Evolutionary conservation across 2,329 filamentous ascomycete species (phyloP).

Genomic region (Epichloe coenophiala): DNA sequence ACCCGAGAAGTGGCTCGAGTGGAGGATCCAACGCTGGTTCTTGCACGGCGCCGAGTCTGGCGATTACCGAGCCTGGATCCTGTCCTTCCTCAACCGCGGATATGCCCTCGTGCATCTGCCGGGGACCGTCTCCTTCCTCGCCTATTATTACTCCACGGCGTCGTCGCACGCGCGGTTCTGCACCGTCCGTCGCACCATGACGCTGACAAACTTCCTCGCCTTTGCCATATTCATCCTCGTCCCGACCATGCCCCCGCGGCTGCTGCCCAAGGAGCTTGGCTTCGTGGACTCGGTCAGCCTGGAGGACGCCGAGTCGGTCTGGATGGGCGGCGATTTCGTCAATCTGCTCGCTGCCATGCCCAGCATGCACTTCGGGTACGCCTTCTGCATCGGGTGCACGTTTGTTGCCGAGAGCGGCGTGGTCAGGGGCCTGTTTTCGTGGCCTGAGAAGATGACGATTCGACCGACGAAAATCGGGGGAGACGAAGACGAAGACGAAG

Average conservation of each 20-base stretch:
- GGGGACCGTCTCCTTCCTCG: conserved; percentile 50
- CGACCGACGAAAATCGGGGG: not conserved
- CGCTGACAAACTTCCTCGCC: conserved; percentile 40
- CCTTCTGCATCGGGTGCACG: conserved; percentile 37
- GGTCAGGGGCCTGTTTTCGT: conserved; percentile 21
- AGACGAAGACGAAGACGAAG: conserved; percentile 10
- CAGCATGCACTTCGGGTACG: conserved; percentile 41
- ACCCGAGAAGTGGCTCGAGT: conserved; percentile 7
- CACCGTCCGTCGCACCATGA: conserved; percentile 37
- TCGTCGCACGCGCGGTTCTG: conserved; percentile 44
- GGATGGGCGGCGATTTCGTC: conserved; percentile 28
- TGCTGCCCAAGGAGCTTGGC: conserved; percentile 40
- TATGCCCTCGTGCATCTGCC: conserved; percentile 65
- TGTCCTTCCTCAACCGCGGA: conserved; percentile 52
- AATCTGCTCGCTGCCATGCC: conserved; percentile 45
- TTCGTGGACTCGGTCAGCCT: conserved; percentile 42
- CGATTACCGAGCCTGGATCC: conserved; percentile 24
- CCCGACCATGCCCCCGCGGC: conserved; percentile 43
- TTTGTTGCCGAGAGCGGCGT: conserved; percentile 37
- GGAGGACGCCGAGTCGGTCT: conserved; percentile 17
- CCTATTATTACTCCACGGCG: conserved; percentile 51
- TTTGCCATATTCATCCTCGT: conserved; percentile 42
- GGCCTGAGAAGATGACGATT: conserved; percentile 1
- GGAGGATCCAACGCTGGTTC: conserved; percentile 41
- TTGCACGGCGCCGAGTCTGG: conserved; percentile 36